phyloP scores from a whole-genome alignment of 2,329 filamentous ascomycete genomes.

The Chrysoporthe austroafricana region DNA sequence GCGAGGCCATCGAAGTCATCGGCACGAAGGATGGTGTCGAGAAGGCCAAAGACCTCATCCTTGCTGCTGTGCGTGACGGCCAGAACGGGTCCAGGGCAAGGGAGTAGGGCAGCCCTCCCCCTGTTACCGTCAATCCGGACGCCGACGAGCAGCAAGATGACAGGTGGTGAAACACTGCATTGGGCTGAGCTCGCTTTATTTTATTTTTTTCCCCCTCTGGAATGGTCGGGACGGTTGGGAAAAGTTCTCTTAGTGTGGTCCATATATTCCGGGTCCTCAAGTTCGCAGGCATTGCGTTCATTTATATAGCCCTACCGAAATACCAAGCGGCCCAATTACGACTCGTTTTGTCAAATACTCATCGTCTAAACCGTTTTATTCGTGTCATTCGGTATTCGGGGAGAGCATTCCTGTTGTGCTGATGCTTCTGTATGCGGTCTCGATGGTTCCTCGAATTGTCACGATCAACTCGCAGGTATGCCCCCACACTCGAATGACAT shows the following conservation, averaged over 20 bases:
- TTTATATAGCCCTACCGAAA: not conserved
- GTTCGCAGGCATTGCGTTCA: conserved; percentile 3
- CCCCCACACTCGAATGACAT: not conserved
- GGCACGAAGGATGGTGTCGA: conserved; percentile 81
- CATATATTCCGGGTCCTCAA: not conserved
- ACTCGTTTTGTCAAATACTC: not conserved
- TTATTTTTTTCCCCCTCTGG: not conserved
- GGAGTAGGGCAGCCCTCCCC: conserved; percentile 27
- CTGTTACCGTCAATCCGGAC: not conserved
- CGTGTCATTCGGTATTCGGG: not conserved
- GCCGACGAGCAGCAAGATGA: not conserved
- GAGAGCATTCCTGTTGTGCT: not conserved
- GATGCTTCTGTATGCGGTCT: not conserved
- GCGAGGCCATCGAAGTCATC: conserved; percentile 88
- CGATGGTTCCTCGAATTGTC: not conserved
- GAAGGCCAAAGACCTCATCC: conserved; percentile 84
- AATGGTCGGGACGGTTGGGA: conserved; percentile 9
- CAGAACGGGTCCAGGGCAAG: conserved; percentile 37
- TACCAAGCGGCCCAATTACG: not conserved
- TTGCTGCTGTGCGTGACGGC: conserved; percentile 77
- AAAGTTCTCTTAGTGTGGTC: not conserved
- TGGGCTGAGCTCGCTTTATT: not conserved
- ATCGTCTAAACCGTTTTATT: not conserved
- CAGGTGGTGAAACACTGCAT: conserved; percentile 7
- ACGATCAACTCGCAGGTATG: not conserved